phyloP scores from a whole-genome alignment of 2,329 filamentous ascomycete genomes.

The Bertia moriformis region DNA sequence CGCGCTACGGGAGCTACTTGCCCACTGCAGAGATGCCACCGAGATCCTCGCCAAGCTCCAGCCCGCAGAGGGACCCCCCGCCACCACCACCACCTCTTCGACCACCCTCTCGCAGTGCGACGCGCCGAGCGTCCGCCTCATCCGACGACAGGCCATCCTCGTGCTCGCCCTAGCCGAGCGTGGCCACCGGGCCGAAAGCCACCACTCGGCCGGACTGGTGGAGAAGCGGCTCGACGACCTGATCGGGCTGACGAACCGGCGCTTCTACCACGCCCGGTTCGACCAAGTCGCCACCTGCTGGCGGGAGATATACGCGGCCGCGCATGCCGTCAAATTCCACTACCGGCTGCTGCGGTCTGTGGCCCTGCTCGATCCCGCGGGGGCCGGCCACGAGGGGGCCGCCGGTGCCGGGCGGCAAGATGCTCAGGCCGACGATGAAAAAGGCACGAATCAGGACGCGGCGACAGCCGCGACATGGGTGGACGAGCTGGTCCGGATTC shows the following conservation, averaged over 20 bases:
- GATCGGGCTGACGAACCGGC: slow-evolving; percentile 42
- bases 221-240: slow-evolving; percentile 36
- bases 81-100: background rate
- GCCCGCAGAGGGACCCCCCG: too few species aligned
- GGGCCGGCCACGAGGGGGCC: slow-evolving; percentile 5
- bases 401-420: background rate
- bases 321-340: slow-evolving; percentile 47
- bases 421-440: slow-evolving; percentile 6
- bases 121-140: background rate
- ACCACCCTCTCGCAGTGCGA: background rate
- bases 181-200: too few species aligned
- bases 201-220: slow-evolving; percentile 11
- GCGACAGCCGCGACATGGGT: slow-evolving; percentile 17
- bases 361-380: too few species aligned
- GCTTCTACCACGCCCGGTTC: slow-evolving; percentile 58
- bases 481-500: slow-evolving; percentile 40
- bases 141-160: background rate
- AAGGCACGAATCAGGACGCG: slow-evolving; percentile 5
- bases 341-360: slow-evolving; percentile 13
- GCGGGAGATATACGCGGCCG: slow-evolving; percentile 59
- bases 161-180: background rate
- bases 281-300: slow-evolving; percentile 52
- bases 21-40: background rate
- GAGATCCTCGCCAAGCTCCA: background rate
- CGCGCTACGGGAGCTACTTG: too few species aligned